These are phyloP conservation scores for Tillandsia leiboldiana DNA, from an alignment of 176 grass and related monocot genomes.

Conservation along the genomic window DNA sequence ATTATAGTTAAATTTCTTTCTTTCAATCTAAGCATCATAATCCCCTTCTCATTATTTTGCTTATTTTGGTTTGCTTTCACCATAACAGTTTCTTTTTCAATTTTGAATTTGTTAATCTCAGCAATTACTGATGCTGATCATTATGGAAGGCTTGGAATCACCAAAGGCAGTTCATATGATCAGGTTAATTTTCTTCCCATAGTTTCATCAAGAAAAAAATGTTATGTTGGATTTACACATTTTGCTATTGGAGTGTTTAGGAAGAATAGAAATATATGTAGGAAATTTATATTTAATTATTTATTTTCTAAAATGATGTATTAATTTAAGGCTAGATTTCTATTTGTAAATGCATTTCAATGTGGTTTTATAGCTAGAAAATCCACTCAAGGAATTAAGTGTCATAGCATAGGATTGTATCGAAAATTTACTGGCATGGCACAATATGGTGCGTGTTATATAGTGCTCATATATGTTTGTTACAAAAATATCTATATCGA, in stretches of 20 bases:
- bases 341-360: too few relatives aligned
- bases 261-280: too few relatives aligned
- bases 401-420: too few relatives aligned
- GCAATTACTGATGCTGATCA: slow-evolving; percentile 87
- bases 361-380: too few relatives aligned
- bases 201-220: background rate
- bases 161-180: slow-evolving; percentile 42
- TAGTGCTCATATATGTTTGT: too few relatives aligned
- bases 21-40: background rate
- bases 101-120: slow-evolving; percentile 19
- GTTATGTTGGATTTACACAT: background rate
- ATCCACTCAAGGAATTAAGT: too few relatives aligned
- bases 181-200: slow-evolving; percentile 28
- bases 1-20: background rate
- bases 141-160: slow-evolving; percentile 72
- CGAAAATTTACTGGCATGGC: too few relatives aligned
- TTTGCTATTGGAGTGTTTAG: background rate
- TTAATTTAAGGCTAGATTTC: too few relatives aligned
- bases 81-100: background rate
- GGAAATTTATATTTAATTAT: too few relatives aligned
- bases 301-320: too few relatives aligned
- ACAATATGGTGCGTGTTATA: too few relatives aligned
- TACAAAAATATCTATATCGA: too few relatives aligned
- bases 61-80: background rate
- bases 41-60: background rate